phyloP scores from a whole-genome alignment of 345 rosid species.

The Salix caprea region DNA sequence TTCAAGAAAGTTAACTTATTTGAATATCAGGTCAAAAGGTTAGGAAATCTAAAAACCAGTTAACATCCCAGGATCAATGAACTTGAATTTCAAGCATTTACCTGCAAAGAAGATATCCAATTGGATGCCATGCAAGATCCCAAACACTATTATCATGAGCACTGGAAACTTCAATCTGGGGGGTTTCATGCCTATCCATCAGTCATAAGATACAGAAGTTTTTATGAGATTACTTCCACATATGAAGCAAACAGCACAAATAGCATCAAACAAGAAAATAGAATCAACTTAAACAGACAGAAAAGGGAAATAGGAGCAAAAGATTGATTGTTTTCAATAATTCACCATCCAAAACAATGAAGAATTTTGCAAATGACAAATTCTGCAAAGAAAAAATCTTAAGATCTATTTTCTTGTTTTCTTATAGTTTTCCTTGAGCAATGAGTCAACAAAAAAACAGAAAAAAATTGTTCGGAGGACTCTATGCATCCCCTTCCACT shows the following conservation, averaged over 20 bases:
- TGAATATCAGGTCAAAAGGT: neutral
- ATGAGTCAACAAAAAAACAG: neutral
- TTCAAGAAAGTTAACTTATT: neutral
- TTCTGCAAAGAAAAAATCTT: neutral
- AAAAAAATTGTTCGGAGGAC: neutral
- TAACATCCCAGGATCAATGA: neutral
- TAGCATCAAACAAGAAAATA: neutral
- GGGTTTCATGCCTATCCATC: slow-evolving; percentile 80
- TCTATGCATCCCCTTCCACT: neutral
- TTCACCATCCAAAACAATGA: neutral
- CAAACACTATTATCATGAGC: slow-evolving; percentile 95
- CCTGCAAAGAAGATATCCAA: slow-evolving; percentile 99
- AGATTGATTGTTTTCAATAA: neutral
- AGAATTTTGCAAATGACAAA: neutral
- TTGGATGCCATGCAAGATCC: slow-evolving; percentile 99
- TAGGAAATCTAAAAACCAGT: neutral
- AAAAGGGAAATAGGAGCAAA: neutral
- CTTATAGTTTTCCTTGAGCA: neutral
- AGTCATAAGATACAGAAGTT: slow-evolving; percentile 1
- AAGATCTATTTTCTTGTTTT: neutral
- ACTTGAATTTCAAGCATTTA: slow-evolving; percentile 16
- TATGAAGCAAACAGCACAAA: neutral
- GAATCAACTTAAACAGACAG: too few species aligned
- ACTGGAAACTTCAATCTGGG: slow-evolving; percentile 74
- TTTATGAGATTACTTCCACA: slow-evolving; percentile 15